Percentiles rank a stretch among this genome's conserved stretches.
Conservation (phyloP, 2,329 filamentous ascomycete species). For the Aspergillus latus region DNA sequence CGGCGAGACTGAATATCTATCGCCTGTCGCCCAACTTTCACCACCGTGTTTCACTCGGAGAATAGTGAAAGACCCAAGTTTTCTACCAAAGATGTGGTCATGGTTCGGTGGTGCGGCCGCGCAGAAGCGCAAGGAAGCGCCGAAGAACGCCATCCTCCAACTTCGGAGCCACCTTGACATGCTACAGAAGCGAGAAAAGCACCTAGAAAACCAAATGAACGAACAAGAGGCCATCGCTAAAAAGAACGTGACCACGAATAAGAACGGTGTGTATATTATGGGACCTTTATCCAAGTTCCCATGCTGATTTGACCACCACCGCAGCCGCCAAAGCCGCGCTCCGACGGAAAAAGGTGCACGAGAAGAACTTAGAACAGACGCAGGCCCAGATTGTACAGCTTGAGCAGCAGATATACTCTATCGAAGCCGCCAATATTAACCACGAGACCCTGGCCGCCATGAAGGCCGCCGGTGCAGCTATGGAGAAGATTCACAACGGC, state of each 20-base stretch:
- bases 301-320: background rate
- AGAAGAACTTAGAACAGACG: slow-evolving; percentile 89
- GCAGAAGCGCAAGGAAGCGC: slow-evolving; percentile 86
- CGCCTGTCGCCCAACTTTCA: background rate
- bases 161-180: slow-evolving; percentile 90
- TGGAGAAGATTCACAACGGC: slow-evolving; percentile 88
- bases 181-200: slow-evolving; percentile 93
- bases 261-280: slow-evolving; percentile 67
- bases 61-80: background rate
- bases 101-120: slow-evolving; percentile 87
- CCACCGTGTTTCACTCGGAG: background rate
- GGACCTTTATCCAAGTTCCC: background rate
- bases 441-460: slow-evolving; percentile 92
- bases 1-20: background rate
- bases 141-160: slow-evolving; percentile 93
- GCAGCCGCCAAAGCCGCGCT: slow-evolving; percentile 85
- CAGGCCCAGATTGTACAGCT: slow-evolving; percentile 84
- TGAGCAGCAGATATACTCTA: slow-evolving; percentile 92
- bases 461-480: slow-evolving; percentile 84
- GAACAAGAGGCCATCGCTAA: slow-evolving; percentile 86
- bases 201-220: slow-evolving; percentile 86
- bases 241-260: slow-evolving; percentile 87
- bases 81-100: slow-evolving; percentile 62
- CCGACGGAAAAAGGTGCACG: slow-evolving; percentile 89
- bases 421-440: slow-evolving; percentile 98